Percentiles rank a stretch among this genome's conserved stretches.
These are phyloP conservation scores for Thelonectria rubi DNA, from an alignment of 2,329 filamentous ascomycete genomes.

Conservation along the genomic window DNA sequence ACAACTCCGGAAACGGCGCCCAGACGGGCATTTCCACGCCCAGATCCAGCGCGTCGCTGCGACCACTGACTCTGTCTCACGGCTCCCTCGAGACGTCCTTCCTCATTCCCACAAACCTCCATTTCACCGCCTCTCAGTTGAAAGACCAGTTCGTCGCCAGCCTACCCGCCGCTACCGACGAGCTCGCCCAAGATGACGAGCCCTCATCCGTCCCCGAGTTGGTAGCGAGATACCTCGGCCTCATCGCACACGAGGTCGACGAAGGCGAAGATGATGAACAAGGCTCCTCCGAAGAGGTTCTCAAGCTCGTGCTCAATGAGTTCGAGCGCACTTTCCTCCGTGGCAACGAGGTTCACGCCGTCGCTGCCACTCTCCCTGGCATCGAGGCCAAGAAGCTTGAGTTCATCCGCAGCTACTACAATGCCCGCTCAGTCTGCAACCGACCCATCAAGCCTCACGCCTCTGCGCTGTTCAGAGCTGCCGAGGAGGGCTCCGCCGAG, in stretches of 20 bases:
- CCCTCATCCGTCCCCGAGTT: constrained; percentile 95
- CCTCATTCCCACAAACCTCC: constrained; percentile 91
- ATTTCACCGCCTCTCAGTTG: constrained; percentile 95
- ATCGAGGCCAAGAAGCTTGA: constrained; percentile 92
- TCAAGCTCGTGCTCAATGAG: constrained; percentile 92
- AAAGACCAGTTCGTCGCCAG: constrained; percentile 89
- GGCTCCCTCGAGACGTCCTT: constrained; percentile 97
- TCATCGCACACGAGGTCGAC: constrained; percentile 87
- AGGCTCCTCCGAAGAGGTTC: constrained; percentile 89
- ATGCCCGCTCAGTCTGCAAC: constrained; percentile 83
- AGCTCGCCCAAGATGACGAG: constrained; percentile 97
- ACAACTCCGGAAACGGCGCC: constrained; percentile 81
- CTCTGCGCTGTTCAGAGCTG: constrained; percentile 90
- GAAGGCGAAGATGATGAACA: constrained; percentile 90
- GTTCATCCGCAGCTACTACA: constrained; percentile 91
- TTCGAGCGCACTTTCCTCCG: constrained; percentile 95
- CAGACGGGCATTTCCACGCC: constrained; percentile 98
- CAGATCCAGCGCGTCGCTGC: constrained; percentile 89
- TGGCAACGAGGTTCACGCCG: constrained; percentile 94
- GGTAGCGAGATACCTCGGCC: constrained; percentile 92
- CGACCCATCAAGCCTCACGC: constrained; percentile 91
- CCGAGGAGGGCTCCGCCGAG: constrained; percentile 81
- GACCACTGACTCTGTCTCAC: constrained; percentile 89
- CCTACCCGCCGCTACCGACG: constrained; percentile 91
- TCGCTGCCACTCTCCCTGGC: constrained; percentile 85